Evolutionary conservation across 2,329 filamentous ascomycete species (phyloP), one percentile per base, ranked within the genome.

Genomic region (Calonectria henricotiae): DNA sequence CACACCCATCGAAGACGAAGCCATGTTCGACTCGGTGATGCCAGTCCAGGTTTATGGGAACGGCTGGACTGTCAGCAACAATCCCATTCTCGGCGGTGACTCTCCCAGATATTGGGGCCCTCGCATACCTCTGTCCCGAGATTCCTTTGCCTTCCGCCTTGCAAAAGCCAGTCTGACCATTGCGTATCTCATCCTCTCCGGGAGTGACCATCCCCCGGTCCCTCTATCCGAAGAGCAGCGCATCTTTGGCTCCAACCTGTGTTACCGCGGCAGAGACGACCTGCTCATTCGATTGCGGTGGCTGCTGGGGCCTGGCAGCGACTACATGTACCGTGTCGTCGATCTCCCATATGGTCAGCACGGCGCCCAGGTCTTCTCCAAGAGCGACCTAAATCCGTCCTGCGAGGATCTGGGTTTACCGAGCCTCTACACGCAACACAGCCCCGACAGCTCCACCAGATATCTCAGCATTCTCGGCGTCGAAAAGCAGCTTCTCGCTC

Each of bases 291-390:
- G 74, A 1, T 11, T 78, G 1, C 73, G 76, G 15, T 78, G 73
- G 73, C 71, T 78, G 0, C 66, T 78, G 5, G 76, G 76, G 0
- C 75, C 76, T 0, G 76, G 76, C 3, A 65, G 43, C 3, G 49
- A 68, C 12, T 71, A 78, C 54, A 77, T 77, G 67, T 68, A 75
- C 32, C 73, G 73, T 17, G 76, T 76, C n/a, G 71, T 77, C 20
- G 73, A 78, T 61, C 32, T 78, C 0, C 75, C 75, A 0, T 78
- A 77, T 30, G 76, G 76, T 13, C 70, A 77, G 15, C 77, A 77
- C 49, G 76, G 75, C 2, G 69, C 74, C 3, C 71, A 74, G 5
- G 69, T 78, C 17, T 77, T 77, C 43, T 69, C 76, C 0, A 64
- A 68, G 2, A 62, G 30, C 20, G 76, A 78, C 23, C 71, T 78